A percentile compares a stretch with the other conserved stretches of the same genome.
Evolutionary conservation across 352 stramenopile species (phyloP).

Genomic region (Phytopythium cucurbitacearum): DNA sequence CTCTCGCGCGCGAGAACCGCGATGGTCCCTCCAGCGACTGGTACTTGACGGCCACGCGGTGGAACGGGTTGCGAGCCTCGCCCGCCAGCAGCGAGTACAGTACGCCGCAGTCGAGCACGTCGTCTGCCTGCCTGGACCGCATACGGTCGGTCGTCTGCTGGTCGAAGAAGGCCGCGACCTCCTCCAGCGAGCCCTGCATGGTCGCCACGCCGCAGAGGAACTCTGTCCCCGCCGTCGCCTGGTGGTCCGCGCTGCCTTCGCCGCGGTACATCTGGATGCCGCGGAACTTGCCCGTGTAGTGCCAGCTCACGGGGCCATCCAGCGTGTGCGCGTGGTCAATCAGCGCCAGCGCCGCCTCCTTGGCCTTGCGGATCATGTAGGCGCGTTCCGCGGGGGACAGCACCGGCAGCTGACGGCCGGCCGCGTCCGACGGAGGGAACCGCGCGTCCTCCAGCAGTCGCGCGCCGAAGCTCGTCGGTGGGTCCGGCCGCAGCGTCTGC

Average conservation of each 20-base stretch:
- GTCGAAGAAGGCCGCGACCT: constrained; percentile 66
- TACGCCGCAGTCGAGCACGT: constrained; percentile 63
- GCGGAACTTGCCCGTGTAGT: constrained; percentile 68
- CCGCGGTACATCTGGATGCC: constrained; percentile 82
- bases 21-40: constrained; percentile 51
- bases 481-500: too few species aligned
- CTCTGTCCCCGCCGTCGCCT: constrained; percentile 32
- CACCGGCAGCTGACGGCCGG: constrained; percentile 7
- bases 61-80: constrained; percentile 45
- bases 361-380: constrained; percentile 66
- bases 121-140: constrained; percentile 51
- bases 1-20: constrained; percentile 48
- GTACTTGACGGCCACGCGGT: constrained; percentile 72
- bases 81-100: constrained; percentile 54
- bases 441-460: constrained; percentile 1
- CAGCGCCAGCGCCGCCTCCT: constrained; percentile 61
- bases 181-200: constrained; percentile 64
- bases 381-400: constrained; percentile 36
- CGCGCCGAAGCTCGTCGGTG: too few species aligned
- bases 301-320: constrained; percentile 67
- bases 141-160: constrained; percentile 58
- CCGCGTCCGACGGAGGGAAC: constrained; percentile 5
- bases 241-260: constrained; percentile 43
- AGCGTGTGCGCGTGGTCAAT: constrained; percentile 73
- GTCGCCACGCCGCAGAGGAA: constrained; percentile 74